These are phyloP conservation scores for Paxillus involutus DNA, from an alignment of 768 basidiomycete genomes.

Conservation along the genomic window DNA sequence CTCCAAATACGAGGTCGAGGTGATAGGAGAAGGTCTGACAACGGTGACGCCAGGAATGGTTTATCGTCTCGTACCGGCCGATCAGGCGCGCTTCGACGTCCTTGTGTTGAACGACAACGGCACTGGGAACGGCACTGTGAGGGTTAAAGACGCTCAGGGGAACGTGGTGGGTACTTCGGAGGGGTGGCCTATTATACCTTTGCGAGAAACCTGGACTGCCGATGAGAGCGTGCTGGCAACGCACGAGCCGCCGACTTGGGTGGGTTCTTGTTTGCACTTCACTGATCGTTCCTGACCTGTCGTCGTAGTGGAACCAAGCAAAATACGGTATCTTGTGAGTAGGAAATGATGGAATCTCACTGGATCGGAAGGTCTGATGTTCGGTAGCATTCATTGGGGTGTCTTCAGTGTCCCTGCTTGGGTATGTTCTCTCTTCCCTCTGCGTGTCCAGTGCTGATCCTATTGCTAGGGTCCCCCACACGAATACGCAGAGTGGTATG, in stretches of 20 bases:
- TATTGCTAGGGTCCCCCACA: conserved; percentile 35
- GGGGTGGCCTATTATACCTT: conserved; percentile 39
- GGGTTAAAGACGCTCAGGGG: conserved; percentile 35
- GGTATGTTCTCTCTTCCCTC: conserved; percentile 14
- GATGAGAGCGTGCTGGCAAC: conserved; percentile 35
- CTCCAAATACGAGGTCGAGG: conserved; percentile 34
- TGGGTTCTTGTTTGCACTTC: conserved; percentile 19
- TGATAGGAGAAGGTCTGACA: conserved; percentile 37
- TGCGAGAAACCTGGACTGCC: conserved; percentile 41
- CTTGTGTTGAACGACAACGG: conserved; percentile 37
- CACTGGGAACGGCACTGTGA: conserved; percentile 28
- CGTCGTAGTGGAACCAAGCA: conserved; percentile 44
- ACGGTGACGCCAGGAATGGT: conserved; percentile 44
- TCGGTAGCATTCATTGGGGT: conserved; percentile 48
- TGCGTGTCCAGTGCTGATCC: neutral
- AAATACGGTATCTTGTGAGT: conserved; percentile 60
- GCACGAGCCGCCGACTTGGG: conserved; percentile 59
- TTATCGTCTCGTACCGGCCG: conserved; percentile 47
- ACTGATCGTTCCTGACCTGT: neutral
- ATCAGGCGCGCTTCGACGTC: conserved; percentile 51
- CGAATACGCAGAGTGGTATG: conserved; percentile 57
- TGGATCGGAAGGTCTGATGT: conserved; percentile 1
- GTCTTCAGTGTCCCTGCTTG: conserved; percentile 48
- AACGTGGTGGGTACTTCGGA: conserved; percentile 33
- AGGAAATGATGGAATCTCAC: neutral